Conservation (phyloP, 1,139 yeast species). For the Diutina catenulata region DNA sequence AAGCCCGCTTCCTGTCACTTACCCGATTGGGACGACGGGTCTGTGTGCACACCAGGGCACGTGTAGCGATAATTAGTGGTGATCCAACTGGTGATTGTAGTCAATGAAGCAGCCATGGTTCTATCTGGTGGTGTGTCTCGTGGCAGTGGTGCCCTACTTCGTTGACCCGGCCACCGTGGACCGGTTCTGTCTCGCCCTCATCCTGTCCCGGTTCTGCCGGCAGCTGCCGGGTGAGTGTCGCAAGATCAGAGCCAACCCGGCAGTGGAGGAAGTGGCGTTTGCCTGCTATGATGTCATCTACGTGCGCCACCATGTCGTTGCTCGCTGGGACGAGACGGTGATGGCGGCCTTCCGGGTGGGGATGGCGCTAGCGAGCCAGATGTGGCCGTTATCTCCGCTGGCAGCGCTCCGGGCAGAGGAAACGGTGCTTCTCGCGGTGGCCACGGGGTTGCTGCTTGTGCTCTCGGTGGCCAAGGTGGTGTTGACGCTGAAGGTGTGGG, state of each 20-base stretch:
- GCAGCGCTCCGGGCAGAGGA: too few species aligned
- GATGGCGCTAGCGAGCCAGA: neutral
- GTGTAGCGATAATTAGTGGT: neutral
- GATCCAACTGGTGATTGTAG: neutral
- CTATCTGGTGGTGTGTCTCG: neutral
- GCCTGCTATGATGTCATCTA: neutral
- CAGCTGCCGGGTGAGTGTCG: neutral
- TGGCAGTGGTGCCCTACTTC: conserved; percentile 1
- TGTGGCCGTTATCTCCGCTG: neutral
- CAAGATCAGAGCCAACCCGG: neutral
- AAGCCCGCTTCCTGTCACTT: neutral
- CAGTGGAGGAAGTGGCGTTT: neutral
- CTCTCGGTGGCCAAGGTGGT: too few species aligned
- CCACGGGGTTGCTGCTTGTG: too few species aligned
- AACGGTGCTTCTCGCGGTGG: too few species aligned
- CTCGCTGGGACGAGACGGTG: neutral
- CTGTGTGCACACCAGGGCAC: neutral
- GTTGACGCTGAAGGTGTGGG: neutral
- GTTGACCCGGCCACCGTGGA: neutral
- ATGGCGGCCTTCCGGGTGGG: neutral
- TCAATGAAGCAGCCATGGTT: too few species aligned
- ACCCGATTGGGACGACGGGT: neutral
- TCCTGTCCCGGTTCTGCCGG: neutral
- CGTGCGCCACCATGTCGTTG: neutral
- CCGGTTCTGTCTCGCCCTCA: neutral